phyloP scores from a whole-genome alignment of 495 filamentous ascomycete genomes.

The Aspergillus incahuasiensis region DNA sequence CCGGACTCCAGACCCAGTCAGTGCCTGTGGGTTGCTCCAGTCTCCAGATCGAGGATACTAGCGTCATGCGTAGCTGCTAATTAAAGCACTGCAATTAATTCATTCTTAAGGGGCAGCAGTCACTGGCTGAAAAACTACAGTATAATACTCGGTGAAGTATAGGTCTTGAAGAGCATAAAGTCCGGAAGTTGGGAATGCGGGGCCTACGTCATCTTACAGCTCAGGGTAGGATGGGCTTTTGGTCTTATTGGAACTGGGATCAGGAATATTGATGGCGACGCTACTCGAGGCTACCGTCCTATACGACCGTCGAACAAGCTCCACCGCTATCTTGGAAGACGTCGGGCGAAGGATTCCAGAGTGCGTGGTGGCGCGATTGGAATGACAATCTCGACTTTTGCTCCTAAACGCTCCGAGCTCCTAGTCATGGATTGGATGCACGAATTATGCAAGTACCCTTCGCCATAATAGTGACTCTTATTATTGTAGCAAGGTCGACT shows the following conservation, averaged over 20 bases:
- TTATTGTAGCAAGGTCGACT: not conserved
- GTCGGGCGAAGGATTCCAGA: not conserved
- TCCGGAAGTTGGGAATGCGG: not conserved
- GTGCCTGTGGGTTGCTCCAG: not conserved
- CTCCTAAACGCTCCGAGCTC: conserved; percentile 3
- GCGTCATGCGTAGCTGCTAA: not conserved
- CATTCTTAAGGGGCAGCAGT: not conserved
- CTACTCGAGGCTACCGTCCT: not conserved
- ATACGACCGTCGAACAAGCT: conserved; percentile 9
- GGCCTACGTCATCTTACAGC: not conserved
- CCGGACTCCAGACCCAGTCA: not conserved
- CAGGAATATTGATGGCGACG: not conserved
- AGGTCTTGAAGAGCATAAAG: too few relatives aligned
- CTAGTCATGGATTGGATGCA: not conserved
- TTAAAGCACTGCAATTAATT: not conserved
- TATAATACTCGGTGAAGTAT: not conserved
- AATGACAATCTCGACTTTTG: not conserved
- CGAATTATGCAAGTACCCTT: not conserved
- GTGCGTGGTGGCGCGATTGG: conserved; percentile 7
- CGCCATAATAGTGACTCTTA: not conserved
- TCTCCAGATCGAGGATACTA: not conserved
- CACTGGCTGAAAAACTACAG: not conserved
- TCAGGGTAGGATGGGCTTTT: not conserved
- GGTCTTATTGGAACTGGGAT: not conserved
- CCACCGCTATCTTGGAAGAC: not conserved